Evolutionary conservation across 169 alveolate species (phyloP).

Genomic region (Cryptosporidium muris): DNA sequence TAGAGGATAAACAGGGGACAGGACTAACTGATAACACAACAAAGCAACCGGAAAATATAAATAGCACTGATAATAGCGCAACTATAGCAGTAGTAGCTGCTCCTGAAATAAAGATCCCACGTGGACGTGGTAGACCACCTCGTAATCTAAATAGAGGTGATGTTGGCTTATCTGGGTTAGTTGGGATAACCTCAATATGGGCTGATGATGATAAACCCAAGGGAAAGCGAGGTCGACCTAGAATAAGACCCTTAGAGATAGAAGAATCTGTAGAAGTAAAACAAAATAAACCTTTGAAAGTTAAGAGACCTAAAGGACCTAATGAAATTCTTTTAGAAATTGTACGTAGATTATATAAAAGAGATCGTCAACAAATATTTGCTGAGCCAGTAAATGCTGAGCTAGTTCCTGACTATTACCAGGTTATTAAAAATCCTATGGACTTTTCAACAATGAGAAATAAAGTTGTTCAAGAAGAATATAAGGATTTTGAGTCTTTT

Average conservation of each 20-base stretch:
- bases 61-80: background rate
- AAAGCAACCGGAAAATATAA: background rate
- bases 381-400: slow-evolving; percentile 89
- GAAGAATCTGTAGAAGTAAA: slow-evolving; percentile 53
- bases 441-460: slow-evolving; percentile 88
- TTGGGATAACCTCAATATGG: slow-evolving; percentile 64
- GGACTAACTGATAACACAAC: background rate
- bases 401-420: slow-evolving; percentile 90
- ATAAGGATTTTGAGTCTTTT: slow-evolving; percentile 83
- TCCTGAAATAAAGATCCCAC: slow-evolving; percentile 47
- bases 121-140: slow-evolving; percentile 72
- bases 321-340: slow-evolving; percentile 66
- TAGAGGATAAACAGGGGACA: background rate
- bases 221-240: slow-evolving; percentile 71
- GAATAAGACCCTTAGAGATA: slow-evolving; percentile 39
- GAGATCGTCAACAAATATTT: slow-evolving; percentile 82
- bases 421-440: slow-evolving; percentile 90
- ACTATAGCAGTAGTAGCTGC: background rate
- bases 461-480: slow-evolving; percentile 80
- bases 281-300: slow-evolving; percentile 56
- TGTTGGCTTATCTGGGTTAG: slow-evolving; percentile 61
- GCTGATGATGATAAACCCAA: slow-evolving; percentile 69
- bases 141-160: slow-evolving; percentile 58
- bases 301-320: slow-evolving; percentile 63
- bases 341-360: slow-evolving; percentile 75